Base-by-base conservation (phyloP, 768 basidiomycete species). In the Leccinum broughii region DNA sequence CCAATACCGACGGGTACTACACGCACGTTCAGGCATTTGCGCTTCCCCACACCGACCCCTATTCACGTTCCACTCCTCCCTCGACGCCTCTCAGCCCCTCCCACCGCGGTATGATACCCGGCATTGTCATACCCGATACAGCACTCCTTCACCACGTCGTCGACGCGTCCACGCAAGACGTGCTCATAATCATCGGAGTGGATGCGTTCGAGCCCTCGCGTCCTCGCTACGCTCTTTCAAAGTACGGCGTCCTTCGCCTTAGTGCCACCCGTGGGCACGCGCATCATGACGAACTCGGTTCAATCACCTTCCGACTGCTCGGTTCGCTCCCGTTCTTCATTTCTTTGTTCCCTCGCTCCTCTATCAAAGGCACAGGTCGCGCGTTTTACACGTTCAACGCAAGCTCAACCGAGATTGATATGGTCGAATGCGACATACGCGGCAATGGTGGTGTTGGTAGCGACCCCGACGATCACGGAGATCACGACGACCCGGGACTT, bases 321-420 rank as follows among this genome's bases (percentile, higher is more conserved):
- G 53, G 65, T 51, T 41, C 32, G 11, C 24, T 62, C 15, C 37
- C 37, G 4, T 13, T 15, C 10, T 14, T 49, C 17, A 11, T 1
- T 6, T 11, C 3, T 2, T 24, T 56, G 34, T 67, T 61, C 28
- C 50, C 22, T 14, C 52, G 53, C 14, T 60, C 61, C 3, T 60
- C 68, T n/a, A 54, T 68, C 56, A 58, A 62, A 3, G 68, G 66
- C 1, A 32, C 51, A 10, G 61, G 68, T 1, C 59, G 68, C 14
- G 52, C 9, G n/a, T 63, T 68, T 39, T 51, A 62, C 11, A 44
- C 20, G n/a, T 2, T 1, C 0, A 30, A 28, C 3, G 15, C 34
- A 17, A 10, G 51, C 1, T 13, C 32, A 3, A 51, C 20, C n/a
- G 51, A 51, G 9, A 10, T 67, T 11, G 51, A 56, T 3, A 59